Evolutionary conservation across 2,329 filamentous ascomycete species (phyloP), one percentile per base, ranked within the genome.

Genomic region (Fusarium veterinarium): DNA sequence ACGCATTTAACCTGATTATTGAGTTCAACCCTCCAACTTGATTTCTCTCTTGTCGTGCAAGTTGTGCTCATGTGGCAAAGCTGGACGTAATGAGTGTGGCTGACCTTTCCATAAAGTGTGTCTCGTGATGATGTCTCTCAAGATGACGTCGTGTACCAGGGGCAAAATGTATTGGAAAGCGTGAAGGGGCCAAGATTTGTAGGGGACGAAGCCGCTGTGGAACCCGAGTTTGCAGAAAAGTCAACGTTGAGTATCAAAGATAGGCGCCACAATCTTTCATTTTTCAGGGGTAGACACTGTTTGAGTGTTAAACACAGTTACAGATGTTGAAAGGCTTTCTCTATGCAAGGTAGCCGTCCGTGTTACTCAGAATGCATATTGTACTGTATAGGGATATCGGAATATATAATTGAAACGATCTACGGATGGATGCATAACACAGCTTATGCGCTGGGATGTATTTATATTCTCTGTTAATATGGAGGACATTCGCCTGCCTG

Each of bases 121-220:
- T 73, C 65, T 72, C 62, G 66, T 71, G 70, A 72, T 48, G 57
- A 38, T 42, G 48, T 59, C 52, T 58, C 44, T 58, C 31, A n/a
- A 42, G 60, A 74, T 74, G 72, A 72, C 64, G 71, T 74, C 67
- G 68, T 28, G 40, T 25, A 38, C 41, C 31, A 71, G 56, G 61
- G 57, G 59, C 53, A 66, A 64, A 42, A 28, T 52, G 46, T 42
- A 31, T 16, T 28, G n/a, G 35, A 58, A 57, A 41, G 38, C 42
- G 51, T 49, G 37, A 52, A 25, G 28, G 41, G 42, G 30, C 60
- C 48, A 19, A 23, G 17, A 44, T 51, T 52, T 70, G 52, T 35
- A 70, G 60, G 58, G 48, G 61, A 57, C 37, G 33, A 52, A 68
- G 56, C 53, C 30, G 38, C 53, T 71, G 67, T 66, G 69, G 53